Conservation (phyloP, 768 basidiomycete species). For the Podaxis carcinomalis region DNA sequence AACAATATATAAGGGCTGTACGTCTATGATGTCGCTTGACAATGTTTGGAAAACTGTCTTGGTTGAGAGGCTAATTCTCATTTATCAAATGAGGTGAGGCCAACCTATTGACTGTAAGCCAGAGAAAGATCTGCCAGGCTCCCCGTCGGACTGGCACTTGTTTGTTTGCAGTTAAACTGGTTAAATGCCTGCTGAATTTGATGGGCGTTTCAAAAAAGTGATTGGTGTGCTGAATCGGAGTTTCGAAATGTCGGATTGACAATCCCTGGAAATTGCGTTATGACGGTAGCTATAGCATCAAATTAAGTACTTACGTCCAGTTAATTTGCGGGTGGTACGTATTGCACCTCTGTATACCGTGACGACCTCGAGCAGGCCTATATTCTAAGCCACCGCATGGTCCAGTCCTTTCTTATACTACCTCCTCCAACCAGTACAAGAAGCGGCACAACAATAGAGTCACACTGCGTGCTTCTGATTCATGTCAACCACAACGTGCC, state of each 20-base stretch:
- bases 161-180: background rate
- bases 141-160: background rate
- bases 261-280: background rate
- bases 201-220: conserved; percentile 1
- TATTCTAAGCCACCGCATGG: background rate
- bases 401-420: background rate
- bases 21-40: background rate
- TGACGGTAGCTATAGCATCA: background rate
- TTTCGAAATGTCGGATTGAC: background rate
- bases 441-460: background rate
- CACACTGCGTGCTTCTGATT: background rate
- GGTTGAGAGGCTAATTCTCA: background rate
- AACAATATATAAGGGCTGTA: background rate
- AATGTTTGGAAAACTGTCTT: background rate
- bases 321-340: background rate
- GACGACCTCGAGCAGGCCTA: background rate
- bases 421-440: background rate
- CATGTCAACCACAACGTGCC: background rate
- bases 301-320: background rate
- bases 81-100: conserved; percentile 1
- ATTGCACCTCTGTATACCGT: background rate
- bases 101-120: background rate
- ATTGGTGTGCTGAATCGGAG: conserved; percentile 5
- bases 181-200: background rate
- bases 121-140: background rate